A percentile compares a stretch with the other conserved stretches of the same genome.
Conservation (phyloP, 371 early-diverging fungal species). For the Actinomortierella ambigua region DNA sequence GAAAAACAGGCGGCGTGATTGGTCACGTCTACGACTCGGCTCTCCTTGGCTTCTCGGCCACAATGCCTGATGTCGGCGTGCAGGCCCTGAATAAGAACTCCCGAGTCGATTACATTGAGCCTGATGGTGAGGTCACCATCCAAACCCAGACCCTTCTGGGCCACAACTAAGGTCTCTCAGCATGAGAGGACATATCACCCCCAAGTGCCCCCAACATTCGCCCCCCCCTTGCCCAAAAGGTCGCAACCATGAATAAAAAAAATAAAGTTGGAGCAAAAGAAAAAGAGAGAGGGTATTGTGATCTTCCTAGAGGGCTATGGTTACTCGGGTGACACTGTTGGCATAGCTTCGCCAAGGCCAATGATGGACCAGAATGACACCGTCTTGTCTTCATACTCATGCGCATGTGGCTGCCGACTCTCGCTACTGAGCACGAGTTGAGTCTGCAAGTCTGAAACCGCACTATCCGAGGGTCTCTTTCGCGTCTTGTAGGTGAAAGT, state of each 20-base stretch:
- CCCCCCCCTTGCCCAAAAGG: no score
- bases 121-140: slow-evolving; percentile 60
- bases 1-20: slow-evolving; percentile 31
- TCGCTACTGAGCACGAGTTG: slow-evolving; percentile 34
- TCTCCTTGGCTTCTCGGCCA: slow-evolving; percentile 49
- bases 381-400: slow-evolving; percentile 35
- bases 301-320: no score
- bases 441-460: slow-evolving; percentile 11
- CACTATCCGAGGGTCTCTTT: slow-evolving; percentile 16
- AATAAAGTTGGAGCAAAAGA: no score
- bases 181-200: no score
- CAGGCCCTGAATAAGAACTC: slow-evolving; percentile 41
- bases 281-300: no score
- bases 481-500: slow-evolving; percentile 60
- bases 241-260: no score
- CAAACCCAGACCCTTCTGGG: slow-evolving; percentile 43
- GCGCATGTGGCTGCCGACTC: slow-evolving; percentile 12
- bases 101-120: slow-evolving; percentile 50
- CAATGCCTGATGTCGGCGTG: slow-evolving; percentile 49
- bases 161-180: neutral
- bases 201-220: no score
- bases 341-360: slow-evolving; percentile 59
- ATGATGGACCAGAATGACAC: slow-evolving; percentile 70
- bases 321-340: slow-evolving; percentile 22
- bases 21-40: slow-evolving; percentile 32